phyloP scores from a whole-genome alignment of 2,329 filamentous ascomycete species.

The Sclerotinia minor region DNA sequence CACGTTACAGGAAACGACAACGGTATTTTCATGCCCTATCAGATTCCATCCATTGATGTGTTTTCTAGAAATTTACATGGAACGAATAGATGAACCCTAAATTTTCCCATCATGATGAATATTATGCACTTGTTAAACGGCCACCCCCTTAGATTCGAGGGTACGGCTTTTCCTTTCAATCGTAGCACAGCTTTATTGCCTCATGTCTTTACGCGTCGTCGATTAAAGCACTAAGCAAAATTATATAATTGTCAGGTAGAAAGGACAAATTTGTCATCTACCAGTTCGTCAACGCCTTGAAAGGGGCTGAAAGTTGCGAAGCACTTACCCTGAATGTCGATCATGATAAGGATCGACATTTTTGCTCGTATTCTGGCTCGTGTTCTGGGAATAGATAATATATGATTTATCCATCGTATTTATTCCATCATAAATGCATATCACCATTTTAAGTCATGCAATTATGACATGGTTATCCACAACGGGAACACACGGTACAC shows the following conservation, averaged over 20 bases:
- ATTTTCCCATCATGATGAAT: too few species aligned
- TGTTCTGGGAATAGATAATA: not conserved
- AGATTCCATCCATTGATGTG: not conserved
- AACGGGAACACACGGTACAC: not conserved
- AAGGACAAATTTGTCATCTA: not conserved
- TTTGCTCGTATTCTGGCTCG: not conserved
- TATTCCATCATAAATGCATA: not conserved
- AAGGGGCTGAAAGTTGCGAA: not conserved
- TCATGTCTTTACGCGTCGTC: not conserved
- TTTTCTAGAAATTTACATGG: slow-evolving; percentile 7
- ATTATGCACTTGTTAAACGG: not conserved
- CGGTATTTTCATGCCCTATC: not conserved
- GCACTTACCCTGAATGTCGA: not conserved
- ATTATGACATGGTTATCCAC: not conserved
- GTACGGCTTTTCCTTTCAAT: not conserved
- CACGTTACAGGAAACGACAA: not conserved
- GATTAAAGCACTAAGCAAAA: not conserved
- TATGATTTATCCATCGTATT: not conserved
- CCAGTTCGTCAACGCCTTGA: not conserved
- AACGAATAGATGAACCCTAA: not conserved
- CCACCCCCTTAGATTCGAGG: not conserved
- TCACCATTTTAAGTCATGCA: not conserved
- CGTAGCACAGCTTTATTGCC: not conserved
- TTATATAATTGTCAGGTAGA: not conserved
- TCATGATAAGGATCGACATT: not conserved